These are phyloP conservation scores for Camelina sativa DNA, from an alignment of 345 rosid species.

Conservation along the genomic window DNA sequence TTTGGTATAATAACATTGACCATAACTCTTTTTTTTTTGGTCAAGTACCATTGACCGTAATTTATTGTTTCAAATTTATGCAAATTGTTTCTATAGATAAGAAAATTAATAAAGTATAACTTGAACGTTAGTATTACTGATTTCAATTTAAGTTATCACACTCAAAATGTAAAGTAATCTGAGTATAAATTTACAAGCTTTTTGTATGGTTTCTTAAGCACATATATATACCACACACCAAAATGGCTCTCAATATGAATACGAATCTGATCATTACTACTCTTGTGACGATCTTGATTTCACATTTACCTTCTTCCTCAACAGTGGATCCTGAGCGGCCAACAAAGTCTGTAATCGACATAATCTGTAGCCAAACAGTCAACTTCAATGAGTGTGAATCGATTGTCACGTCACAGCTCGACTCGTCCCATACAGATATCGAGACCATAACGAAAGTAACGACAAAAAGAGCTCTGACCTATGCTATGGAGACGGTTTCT, in stretches of 20 bases:
- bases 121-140: too few species aligned
- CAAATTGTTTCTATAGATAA: too few species aligned
- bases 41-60: too few species aligned
- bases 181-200: background rate
- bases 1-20: background rate
- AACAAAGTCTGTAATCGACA: constrained; percentile 5
- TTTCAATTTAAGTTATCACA: background rate
- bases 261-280: constrained; percentile 4
- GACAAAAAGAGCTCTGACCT: constrained; percentile 5
- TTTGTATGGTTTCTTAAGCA: background rate
- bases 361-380: background rate
- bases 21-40: background rate
- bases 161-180: background rate
- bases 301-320: constrained; percentile 4
- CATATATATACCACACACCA: background rate
- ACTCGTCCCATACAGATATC: background rate
- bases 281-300: constrained; percentile 9
- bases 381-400: background rate
- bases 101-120: too few species aligned
- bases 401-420: constrained; percentile 6
- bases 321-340: background rate
- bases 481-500: background rate
- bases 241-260: background rate
- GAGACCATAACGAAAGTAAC: constrained; percentile 1
- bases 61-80: too few species aligned